Evolutionary conservation across 2,329 filamentous ascomycete genomes (phyloP), one percentile per base, ranked within the genome.

Genomic region (Aspergillus vadensis): DNA sequence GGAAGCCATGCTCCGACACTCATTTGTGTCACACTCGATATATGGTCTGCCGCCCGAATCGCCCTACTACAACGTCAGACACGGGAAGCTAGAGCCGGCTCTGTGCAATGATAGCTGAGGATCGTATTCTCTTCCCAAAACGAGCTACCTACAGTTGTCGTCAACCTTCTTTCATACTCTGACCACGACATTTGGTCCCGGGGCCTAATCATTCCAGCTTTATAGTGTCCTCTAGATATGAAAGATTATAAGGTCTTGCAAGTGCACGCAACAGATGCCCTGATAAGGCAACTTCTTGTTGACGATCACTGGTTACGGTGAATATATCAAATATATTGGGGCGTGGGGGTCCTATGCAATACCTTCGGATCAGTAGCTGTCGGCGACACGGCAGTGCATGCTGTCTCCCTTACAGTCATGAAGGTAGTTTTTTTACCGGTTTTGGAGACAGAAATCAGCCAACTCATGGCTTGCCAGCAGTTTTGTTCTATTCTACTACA

Each of bases 1-100:
- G 60, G 80, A 82, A 67, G 76, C 75, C 36, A 63, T 78, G n/a
- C 80, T 82, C 81, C 81, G n/a, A 71, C 76, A 14, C 76, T 81
- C 14, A 79, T 81, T 61, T 79, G 80, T 65, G 62, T 74, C 41
- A 73, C 77, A 12, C 81, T 82, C 62, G 25, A 50, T 32, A 50
- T 80, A 77, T 55, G 47, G 74, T 25, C 54, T 77, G 25, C 77
- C 74, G 19, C 77, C 76, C 4, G 76, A 77, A 61, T 74, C 74
- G 1, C 72, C 73, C 15, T 67, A 74, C 48, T 78, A 70, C 64
- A 71, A 75, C 60, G 65, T 77, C 44, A 70, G 76, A 66, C 71
- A 62, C 38, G 73, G 73, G 17, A 67, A 72, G 70, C 77, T 30
- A 43, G 55, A 17, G 60, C 63, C 49, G 58, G 7, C 25, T 19